These are phyloP conservation scores for Xylariaceae sp. DNA, from an alignment of 2,329 filamentous ascomycete genomes.

Conservation along the genomic window DNA sequence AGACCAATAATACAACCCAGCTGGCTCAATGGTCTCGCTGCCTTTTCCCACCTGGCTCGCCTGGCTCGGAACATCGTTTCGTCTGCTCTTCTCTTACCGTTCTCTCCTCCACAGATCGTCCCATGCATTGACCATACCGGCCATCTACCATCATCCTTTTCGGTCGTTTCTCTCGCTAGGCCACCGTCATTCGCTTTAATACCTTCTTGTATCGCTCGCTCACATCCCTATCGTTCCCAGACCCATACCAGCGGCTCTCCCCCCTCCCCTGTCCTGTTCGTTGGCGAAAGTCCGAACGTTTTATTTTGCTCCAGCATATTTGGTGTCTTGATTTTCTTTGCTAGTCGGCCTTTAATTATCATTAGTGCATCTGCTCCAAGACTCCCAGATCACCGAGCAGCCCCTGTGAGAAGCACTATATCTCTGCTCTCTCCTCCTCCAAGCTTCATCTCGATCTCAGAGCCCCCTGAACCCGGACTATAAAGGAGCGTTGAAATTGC, in stretches of 20 bases:
- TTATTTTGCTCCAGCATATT: slow-evolving; percentile 19
- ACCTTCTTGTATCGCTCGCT: slow-evolving; percentile 25
- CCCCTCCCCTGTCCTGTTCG: slow-evolving; percentile 15
- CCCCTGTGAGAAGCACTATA: slow-evolving; percentile 5
- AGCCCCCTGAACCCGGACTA: not conserved
- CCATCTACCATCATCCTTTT: slow-evolving; percentile 9
- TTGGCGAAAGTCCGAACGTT: slow-evolving; percentile 21
- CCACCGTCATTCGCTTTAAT: slow-evolving; percentile 29
- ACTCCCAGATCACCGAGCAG: slow-evolving; percentile 5
- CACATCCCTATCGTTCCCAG: slow-evolving; percentile 7
- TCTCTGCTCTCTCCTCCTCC: slow-evolving; percentile 5
- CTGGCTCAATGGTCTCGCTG: slow-evolving; percentile 3
- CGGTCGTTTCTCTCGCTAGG: slow-evolving; percentile 14
- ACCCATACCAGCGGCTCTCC: slow-evolving; percentile 1
- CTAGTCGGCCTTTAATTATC: slow-evolving; percentile 18
- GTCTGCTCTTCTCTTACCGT: slow-evolving; percentile 15
- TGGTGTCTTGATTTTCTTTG: slow-evolving; percentile 19
- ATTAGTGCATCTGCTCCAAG: slow-evolving; percentile 14
- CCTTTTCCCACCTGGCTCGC: slow-evolving; percentile 12
- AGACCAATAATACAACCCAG: slow-evolving; percentile 11
- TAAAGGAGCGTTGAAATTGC: slow-evolving; percentile 12
- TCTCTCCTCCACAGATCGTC: slow-evolving; percentile 11
- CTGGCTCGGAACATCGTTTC: slow-evolving; percentile 11
- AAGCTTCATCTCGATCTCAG: not conserved
- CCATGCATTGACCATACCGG: slow-evolving; percentile 18